phyloP scores from a whole-genome alignment of 2,329 filamentous ascomycete species.

The Talaromyces sp. region DNA sequence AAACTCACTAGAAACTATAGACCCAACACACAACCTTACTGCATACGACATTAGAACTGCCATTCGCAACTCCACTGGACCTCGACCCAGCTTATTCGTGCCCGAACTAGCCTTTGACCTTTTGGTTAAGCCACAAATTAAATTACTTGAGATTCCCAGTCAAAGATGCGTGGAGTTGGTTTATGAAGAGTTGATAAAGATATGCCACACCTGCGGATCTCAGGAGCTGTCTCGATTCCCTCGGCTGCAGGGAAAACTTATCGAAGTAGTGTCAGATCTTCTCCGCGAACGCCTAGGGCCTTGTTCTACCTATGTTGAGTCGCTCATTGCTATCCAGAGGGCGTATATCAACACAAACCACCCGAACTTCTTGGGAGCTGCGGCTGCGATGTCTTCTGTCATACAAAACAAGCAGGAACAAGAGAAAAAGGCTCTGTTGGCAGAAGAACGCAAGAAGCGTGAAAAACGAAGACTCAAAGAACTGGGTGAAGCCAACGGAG shows the following conservation, averaged over 20 bases:
- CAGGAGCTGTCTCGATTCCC: constrained; percentile 90
- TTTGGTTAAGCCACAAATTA: constrained; percentile 96
- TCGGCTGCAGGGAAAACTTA: constrained; percentile 88
- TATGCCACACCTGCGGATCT: constrained; percentile 96
- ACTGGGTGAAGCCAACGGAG: constrained; percentile 67
- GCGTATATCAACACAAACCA: constrained; percentile 99
- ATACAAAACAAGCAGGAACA: constrained; percentile 92
- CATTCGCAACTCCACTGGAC: constrained; percentile 95
- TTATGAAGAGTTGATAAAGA: constrained; percentile 98
- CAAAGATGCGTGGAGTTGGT: constrained; percentile 96
- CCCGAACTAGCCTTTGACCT: constrained; percentile 97
- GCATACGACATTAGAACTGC: constrained; percentile 93
- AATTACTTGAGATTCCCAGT: constrained; percentile 87
- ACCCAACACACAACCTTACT: constrained; percentile 91
- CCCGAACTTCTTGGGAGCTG: constrained; percentile 94
- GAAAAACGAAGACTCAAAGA: constrained; percentile 81
- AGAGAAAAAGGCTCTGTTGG: constrained; percentile 71
- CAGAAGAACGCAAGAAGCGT: constrained; percentile 79
- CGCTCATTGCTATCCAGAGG: constrained; percentile 91
- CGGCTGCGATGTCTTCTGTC: constrained; percentile 94
- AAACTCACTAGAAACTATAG: constrained; percentile 90
- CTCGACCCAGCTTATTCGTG: constrained; percentile 90
- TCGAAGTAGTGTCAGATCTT: constrained; percentile 95
- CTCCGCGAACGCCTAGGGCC: constrained; percentile 87
- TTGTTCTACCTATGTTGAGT: constrained; percentile 86